These are phyloP conservation scores for Bombardia bombarda DNA, from an alignment of 495 filamentous ascomycete species.

Conservation along the genomic window DNA sequence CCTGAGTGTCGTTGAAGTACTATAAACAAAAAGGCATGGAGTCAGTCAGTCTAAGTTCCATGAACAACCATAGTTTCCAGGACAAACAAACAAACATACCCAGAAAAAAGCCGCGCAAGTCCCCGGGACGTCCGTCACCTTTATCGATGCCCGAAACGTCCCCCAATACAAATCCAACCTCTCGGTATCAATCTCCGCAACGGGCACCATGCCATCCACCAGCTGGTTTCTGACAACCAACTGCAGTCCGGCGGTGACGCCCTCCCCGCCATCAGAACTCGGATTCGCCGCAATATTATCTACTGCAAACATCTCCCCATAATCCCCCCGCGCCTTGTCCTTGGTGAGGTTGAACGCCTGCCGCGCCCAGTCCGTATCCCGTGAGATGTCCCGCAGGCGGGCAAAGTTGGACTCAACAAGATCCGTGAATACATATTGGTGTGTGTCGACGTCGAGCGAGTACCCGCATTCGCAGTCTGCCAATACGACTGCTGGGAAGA, in stretches of 20 bases:
- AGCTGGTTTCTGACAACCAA: constrained; percentile 46
- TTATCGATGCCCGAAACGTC: constrained; percentile 59
- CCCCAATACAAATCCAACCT: constrained; percentile 56
- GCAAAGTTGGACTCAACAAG: constrained; percentile 62
- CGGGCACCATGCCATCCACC: constrained; percentile 44
- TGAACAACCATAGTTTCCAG: neutral
- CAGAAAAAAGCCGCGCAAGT: constrained; percentile 76
- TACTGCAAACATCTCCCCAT: constrained; percentile 51
- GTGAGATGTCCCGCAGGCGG: constrained; percentile 37
- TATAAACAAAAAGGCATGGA: constrained; percentile 14
- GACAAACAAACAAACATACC: constrained; percentile 34
- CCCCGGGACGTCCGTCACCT: constrained; percentile 46
- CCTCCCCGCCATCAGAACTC: constrained; percentile 23
- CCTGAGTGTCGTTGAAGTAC: constrained; percentile 71
- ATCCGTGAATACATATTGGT: constrained; percentile 53
- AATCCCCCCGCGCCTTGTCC: constrained; percentile 47
- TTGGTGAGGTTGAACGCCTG: constrained; percentile 57
- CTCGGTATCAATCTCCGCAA: constrained; percentile 51
- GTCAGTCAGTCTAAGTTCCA: neutral
- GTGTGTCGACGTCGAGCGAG: constrained; percentile 23
- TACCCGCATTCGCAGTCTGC: constrained; percentile 71
- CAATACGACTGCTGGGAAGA: constrained; percentile 1
- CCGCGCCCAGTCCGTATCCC: constrained; percentile 49
- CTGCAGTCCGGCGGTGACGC: constrained; percentile 40
- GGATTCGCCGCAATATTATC: constrained; percentile 50